A percentile compares a stretch with the other conserved stretches of the same genome.
phyloP scores from a whole-genome alignment of 2,329 filamentous ascomycete species.

The Penicillium sp. region DNA sequence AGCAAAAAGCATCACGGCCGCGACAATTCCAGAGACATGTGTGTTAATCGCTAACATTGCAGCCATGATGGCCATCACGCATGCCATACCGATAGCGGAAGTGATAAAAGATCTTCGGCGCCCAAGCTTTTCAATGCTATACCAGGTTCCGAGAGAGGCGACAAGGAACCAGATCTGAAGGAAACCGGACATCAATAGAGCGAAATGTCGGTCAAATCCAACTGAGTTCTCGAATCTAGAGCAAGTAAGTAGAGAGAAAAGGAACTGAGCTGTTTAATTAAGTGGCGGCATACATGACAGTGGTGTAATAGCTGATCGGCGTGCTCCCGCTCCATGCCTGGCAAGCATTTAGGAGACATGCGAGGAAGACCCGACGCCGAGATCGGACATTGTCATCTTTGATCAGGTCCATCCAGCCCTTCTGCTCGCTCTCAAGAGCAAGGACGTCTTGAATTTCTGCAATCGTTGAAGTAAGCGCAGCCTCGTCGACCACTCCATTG shows the following conservation, averaged over 20 bases:
- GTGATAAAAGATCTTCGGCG: slow-evolving; percentile 12
- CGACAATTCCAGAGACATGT: slow-evolving; percentile 13
- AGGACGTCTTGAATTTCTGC: slow-evolving; percentile 16
- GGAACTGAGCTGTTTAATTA: too few species aligned
- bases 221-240: slow-evolving; percentile 23
- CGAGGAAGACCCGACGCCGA: slow-evolving; percentile 15
- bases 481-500: slow-evolving; percentile 19
- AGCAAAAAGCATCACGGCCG: slow-evolving; percentile 19
- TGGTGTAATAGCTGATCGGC: slow-evolving; percentile 35
- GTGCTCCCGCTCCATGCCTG: slow-evolving; percentile 32
- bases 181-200: slow-evolving; percentile 32
- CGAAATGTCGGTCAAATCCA: slow-evolving; percentile 24
- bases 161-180: slow-evolving; percentile 33
- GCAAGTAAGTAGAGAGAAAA: too few species aligned
- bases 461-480: slow-evolving; percentile 17
- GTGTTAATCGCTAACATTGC: slow-evolving; percentile 14
- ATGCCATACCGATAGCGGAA: slow-evolving; percentile 10
- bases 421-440: slow-evolving; percentile 15
- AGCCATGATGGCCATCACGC: slow-evolving; percentile 17
- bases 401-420: slow-evolving; percentile 22
- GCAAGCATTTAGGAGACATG: slow-evolving; percentile 20
- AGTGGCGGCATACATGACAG: slow-evolving; percentile 20
- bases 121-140: slow-evolving; percentile 14
- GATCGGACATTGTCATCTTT: slow-evolving; percentile 16
- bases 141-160: slow-evolving; percentile 29